These are phyloP conservation scores for Hondaea fermentalgiana DNA, from an alignment of 108 stramenopile species.

Conservation along the genomic window DNA sequence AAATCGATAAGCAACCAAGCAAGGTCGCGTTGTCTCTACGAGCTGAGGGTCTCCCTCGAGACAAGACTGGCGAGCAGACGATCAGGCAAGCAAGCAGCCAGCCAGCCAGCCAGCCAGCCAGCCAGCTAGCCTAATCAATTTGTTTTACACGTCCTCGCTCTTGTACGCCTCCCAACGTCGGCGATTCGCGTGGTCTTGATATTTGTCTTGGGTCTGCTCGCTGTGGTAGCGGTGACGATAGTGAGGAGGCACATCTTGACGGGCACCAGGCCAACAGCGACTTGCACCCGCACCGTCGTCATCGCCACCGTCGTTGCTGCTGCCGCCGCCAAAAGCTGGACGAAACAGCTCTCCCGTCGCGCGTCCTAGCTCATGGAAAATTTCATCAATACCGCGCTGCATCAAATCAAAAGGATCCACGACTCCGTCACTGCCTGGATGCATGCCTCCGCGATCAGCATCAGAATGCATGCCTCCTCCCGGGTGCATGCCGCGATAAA, in stretches of 20 bases:
- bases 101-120: too few species aligned
- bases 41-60: too few species aligned
- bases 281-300: background rate
- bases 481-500: too few species aligned
- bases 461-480: too few species aligned
- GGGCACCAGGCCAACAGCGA: background rate
- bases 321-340: background rate
- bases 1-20: too few species aligned
- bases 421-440: background rate
- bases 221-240: background rate
- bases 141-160: background rate
- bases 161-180: background rate
- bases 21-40: too few species aligned
- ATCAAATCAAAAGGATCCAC: background rate
- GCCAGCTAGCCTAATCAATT: too few species aligned
- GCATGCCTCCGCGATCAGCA: background rate
- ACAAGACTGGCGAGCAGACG: too few species aligned
- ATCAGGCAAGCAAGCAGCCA: too few species aligned
- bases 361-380: background rate
- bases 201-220: background rate
- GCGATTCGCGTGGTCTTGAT: background rate
- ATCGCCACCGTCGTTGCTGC: too few species aligned
- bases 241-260: background rate
- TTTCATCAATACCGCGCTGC: background rate
- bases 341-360: background rate